Percentiles rank a stretch among this genome's conserved stretches.
Evolutionary conservation across 257 asterid species (phyloP).

Genomic region (Solanum tarapatanum): DNA sequence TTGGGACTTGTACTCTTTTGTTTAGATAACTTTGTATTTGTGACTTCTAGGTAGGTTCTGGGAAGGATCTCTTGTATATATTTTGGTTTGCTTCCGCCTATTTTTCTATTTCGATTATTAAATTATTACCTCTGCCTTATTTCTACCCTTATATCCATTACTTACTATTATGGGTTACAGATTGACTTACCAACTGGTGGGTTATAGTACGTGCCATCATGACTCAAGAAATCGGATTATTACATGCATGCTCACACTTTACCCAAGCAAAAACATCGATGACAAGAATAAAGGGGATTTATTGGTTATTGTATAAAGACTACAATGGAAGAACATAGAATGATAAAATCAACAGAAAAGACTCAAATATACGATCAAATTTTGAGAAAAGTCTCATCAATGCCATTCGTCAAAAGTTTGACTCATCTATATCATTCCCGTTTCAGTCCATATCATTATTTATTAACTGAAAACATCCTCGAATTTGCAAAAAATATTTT

Average conservation of each 20-base stretch:
- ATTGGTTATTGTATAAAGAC: background rate
- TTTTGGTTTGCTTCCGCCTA: background rate
- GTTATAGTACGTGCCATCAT: no score
- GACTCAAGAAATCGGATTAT: no score
- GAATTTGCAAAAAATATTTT: no score
- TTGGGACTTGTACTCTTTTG: background rate
- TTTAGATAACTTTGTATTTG: no score
- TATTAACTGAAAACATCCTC: no score
- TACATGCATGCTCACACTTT: slow-evolving; percentile 37
- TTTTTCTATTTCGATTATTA: background rate
- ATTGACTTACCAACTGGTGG: no score
- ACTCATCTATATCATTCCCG: no score
- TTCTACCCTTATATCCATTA: background rate
- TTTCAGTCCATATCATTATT: no score
- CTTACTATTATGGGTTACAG: no score
- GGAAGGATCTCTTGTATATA: background rate
- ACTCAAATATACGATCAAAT: no score
- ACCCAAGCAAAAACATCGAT: slow-evolving; percentile 79
- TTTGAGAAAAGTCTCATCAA: no score
- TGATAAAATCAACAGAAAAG: background rate
- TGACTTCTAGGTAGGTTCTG: background rate
- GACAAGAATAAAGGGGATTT: background rate
- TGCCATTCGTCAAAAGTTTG: no score
- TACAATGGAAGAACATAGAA: background rate
- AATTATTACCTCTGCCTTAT: background rate